Conservation (phyloP, 768 basidiomycete species). For the Lentinus brumalis region DNA sequence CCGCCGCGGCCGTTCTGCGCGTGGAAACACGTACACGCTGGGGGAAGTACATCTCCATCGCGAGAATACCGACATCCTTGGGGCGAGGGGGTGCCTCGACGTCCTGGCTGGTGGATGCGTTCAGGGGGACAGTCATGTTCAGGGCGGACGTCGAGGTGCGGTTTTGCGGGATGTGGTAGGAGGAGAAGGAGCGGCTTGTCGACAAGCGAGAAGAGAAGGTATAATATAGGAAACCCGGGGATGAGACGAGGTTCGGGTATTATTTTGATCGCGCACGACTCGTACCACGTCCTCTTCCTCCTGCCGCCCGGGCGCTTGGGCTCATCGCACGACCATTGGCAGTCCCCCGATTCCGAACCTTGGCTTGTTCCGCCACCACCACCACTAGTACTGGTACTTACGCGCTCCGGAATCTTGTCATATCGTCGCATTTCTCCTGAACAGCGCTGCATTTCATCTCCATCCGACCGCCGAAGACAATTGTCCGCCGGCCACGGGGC, state of each 20-base stretch:
- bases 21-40: conserved; percentile 46
- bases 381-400: neutral
- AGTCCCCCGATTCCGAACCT: neutral
- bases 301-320: neutral
- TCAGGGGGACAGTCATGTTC: conserved; percentile 32
- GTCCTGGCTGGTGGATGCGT: conserved; percentile 25
- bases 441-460: neutral
- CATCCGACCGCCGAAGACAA: neutral
- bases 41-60: conserved; percentile 93
- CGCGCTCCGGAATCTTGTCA: neutral
- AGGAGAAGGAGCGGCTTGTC: conserved; percentile 11
- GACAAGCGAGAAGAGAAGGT: conserved; percentile 7
- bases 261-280: conserved; percentile 25
- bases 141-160: neutral
- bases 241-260: conserved; percentile 30
- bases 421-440: neutral
- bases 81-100: conserved; percentile 53
- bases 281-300: conserved; percentile 27
- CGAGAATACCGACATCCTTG: conserved; percentile 92
- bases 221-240: conserved; percentile 25
- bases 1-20: neutral
- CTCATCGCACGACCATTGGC: neutral
- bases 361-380: neutral
- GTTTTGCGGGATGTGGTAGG: conserved; percentile 8
- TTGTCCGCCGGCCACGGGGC: neutral